These are phyloP conservation scores for Polyporus arcularius DNA, from an alignment of 768 basidiomycete species.

Conservation along the genomic window DNA sequence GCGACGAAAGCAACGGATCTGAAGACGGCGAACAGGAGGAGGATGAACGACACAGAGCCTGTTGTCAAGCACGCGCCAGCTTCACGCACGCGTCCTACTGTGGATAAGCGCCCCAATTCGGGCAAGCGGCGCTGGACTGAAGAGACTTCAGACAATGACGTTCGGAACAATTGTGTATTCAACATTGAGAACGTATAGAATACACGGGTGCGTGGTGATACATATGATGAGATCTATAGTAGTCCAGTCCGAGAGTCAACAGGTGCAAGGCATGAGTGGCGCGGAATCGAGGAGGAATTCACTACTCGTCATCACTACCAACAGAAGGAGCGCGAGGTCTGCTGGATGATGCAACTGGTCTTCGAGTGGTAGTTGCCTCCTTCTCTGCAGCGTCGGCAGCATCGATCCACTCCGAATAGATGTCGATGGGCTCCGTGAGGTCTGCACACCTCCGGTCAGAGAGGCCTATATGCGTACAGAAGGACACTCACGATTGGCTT, in stretches of 20 bases:
- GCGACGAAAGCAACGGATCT: constrained; percentile 7
- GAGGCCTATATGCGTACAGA: constrained; percentile 23
- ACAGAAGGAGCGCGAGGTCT: constrained; percentile 38
- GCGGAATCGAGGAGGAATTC: background rate
- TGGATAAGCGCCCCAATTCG: constrained; percentile 18
- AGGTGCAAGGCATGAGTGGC: background rate
- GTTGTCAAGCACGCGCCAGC: constrained; percentile 27
- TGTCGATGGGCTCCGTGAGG: constrained; percentile 84
- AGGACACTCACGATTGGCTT: constrained; percentile 72
- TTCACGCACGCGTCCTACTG: constrained; percentile 14
- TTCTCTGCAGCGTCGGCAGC: constrained; percentile 82
- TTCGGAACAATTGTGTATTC: background rate
- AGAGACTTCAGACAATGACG: background rate
- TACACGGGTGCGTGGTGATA: constrained; percentile 14
- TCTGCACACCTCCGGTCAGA: constrained; percentile 45
- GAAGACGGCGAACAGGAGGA: constrained; percentile 7
- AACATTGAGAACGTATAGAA: constrained; percentile 3
- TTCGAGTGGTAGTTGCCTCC: constrained; percentile 53
- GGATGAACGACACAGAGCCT: constrained; percentile 9
- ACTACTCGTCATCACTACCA: constrained; percentile 55
- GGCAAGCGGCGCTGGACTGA: background rate
- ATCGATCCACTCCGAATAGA: constrained; percentile 92
- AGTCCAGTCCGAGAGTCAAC: background rate
- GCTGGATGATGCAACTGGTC: constrained; percentile 58
- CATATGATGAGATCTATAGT: background rate